phyloP scores from a whole-genome alignment of 148 eudicot genomes.

The Linanthus parryae region DNA sequence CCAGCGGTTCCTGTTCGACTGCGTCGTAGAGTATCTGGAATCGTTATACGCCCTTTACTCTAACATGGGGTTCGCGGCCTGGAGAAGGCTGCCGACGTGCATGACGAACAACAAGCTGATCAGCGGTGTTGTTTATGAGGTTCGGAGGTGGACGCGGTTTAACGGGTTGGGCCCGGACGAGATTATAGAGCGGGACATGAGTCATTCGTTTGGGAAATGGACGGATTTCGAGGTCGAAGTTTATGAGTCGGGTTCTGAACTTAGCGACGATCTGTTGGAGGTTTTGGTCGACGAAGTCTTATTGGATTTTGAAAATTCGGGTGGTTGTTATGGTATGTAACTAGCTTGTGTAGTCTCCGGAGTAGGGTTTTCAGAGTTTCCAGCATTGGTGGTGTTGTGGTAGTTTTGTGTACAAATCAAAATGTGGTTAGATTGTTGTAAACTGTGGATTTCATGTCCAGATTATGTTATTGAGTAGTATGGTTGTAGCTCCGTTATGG shows the following conservation, averaged over 20 bases:
- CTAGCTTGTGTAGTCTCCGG: too few species aligned
- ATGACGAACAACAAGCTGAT: conserved; percentile 40
- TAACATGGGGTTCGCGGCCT: conserved; percentile 35
- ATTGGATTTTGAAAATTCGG: too few species aligned
- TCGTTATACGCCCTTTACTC: conserved; percentile 31
- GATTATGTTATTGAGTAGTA: too few species aligned
- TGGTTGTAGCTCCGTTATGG: too few species aligned
- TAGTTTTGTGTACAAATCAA: too few species aligned
- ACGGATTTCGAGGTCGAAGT: conserved; percentile 60
- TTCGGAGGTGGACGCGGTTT: conserved; percentile 53
- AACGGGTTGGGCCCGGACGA: conserved; percentile 46
- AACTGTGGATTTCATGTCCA: too few species aligned
- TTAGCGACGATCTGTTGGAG: conserved; percentile 45
- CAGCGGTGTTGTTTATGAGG: conserved; percentile 43
- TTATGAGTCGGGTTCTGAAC: conserved; percentile 50
- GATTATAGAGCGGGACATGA: conserved; percentile 69
- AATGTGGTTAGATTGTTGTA: too few species aligned
- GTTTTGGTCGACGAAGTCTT: conserved; percentile 68
- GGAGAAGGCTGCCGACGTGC: conserved; percentile 34
- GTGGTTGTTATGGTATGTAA: too few species aligned
- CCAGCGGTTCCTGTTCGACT: conserved; percentile 61
- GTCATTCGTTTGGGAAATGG: conserved; percentile 60
- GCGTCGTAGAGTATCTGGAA: conserved; percentile 59
- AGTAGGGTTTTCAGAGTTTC: too few species aligned
- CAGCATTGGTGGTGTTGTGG: too few species aligned